Percentiles rank a stretch among this genome's conserved stretches.
Evolutionary conservation across 2,329 filamentous ascomycete genomes (phyloP).

Genomic region (Penicillium sp.): DNA sequence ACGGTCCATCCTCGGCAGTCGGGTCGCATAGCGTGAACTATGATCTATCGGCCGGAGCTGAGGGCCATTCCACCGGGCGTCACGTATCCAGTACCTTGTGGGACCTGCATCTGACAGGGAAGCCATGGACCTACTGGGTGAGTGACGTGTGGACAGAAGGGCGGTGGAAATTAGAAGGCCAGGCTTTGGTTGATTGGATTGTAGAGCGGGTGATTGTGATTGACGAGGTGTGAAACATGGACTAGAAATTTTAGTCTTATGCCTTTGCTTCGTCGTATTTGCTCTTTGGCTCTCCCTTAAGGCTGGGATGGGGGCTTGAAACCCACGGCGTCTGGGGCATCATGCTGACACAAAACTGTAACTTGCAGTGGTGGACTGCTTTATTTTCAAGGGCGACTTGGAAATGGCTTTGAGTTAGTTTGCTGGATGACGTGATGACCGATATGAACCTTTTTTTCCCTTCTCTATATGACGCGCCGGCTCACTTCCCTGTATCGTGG

Average conservation of each 20-base stretch:
- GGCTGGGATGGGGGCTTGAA: neutral
- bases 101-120: slow-evolving; percentile 31
- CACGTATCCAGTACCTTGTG: slow-evolving; percentile 27
- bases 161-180: slow-evolving; percentile 48
- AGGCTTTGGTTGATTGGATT: slow-evolving; percentile 45
- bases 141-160: slow-evolving; percentile 45
- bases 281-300: neutral
- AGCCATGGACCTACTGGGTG: slow-evolving; percentile 41
- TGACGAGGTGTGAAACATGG: slow-evolving; percentile 32
- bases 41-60: slow-evolving; percentile 29
- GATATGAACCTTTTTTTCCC: slow-evolving; percentile 21
- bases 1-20: slow-evolving; percentile 17
- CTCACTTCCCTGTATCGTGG: neutral
- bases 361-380: slow-evolving; percentile 11
- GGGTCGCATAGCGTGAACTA: slow-evolving; percentile 33
- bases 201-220: slow-evolving; percentile 48
- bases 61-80: slow-evolving; percentile 23
- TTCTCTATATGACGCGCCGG: neutral
- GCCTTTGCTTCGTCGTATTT: neutral
- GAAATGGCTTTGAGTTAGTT: neutral
- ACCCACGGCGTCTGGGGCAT: neutral
- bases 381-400: neutral
- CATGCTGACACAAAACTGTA: neutral
- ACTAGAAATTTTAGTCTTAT: neutral
- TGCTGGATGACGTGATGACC: slow-evolving; percentile 26